A percentile compares a stretch with the other conserved stretches of the same genome.
phyloP scores from a whole-genome alignment of 2,329 filamentous ascomycete species.

The Alternaria infectoria region DNA sequence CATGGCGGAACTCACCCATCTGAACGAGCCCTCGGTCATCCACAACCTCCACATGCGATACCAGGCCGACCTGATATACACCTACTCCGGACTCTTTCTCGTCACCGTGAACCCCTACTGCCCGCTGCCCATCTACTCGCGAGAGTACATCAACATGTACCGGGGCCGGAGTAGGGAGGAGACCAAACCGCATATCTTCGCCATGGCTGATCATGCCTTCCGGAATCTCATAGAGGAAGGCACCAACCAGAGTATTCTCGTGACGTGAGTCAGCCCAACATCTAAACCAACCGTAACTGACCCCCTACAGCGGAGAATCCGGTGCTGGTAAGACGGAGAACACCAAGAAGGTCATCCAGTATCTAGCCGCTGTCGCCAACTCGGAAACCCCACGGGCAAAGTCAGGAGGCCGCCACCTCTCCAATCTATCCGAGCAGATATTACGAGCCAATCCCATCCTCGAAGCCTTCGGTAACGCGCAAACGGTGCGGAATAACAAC shows the following conservation, averaged over 20 bases:
- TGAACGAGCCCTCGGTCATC: slow-evolving; percentile 97
- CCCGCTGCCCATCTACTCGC: slow-evolving; percentile 89
- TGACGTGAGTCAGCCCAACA: slow-evolving; percentile 65
- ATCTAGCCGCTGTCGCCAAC: slow-evolving; percentile 90
- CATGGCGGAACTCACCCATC: slow-evolving; percentile 97
- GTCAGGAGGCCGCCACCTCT: slow-evolving; percentile 70
- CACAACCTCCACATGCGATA: slow-evolving; percentile 97
- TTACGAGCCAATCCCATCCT: slow-evolving; percentile 94
- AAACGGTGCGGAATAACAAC: slow-evolving; percentile 97
- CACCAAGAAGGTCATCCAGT: slow-evolving; percentile 99
- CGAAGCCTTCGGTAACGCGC: slow-evolving; percentile 97
- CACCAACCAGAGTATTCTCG: slow-evolving; percentile 94
- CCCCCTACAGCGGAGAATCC: slow-evolving; percentile 73
- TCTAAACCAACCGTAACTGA: slow-evolving; percentile 20
- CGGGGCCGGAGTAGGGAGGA: slow-evolving; percentile 89
- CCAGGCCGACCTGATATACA: slow-evolving; percentile 94
- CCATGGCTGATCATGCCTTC: slow-evolving; percentile 96
- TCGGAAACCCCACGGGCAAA: slow-evolving; percentile 71
- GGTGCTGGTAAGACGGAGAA: slow-evolving; percentile 99
- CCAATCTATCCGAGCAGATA: slow-evolving; percentile 94
- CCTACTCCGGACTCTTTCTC: slow-evolving; percentile 94
- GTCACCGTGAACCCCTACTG: slow-evolving; percentile 98
- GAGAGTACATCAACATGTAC: slow-evolving; percentile 99
- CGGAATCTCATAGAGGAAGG: slow-evolving; percentile 94
- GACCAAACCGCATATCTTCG: slow-evolving; percentile 95